A percentile compares a stretch with the other conserved stretches of the same genome.
These are phyloP conservation scores for Fennellomyces sp. DNA, from an alignment of 371 early-diverging fungal species.

Conservation along the genomic window DNA sequence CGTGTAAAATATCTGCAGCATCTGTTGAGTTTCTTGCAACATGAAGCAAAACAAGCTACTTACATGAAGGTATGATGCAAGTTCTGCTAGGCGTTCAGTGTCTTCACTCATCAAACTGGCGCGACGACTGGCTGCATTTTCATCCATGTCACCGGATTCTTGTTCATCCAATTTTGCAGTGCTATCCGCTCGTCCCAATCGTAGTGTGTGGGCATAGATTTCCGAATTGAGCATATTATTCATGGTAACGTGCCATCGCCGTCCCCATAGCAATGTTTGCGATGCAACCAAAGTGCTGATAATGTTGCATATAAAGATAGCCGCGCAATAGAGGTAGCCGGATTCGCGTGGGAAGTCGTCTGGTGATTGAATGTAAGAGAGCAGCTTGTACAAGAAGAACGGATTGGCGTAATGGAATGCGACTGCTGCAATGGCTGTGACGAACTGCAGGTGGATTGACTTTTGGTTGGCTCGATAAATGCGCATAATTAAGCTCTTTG, in stretches of 20 bases:
- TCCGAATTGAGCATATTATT: slow-evolving; percentile 60
- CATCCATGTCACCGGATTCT: slow-evolving; percentile 25
- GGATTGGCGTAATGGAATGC: slow-evolving; percentile 60
- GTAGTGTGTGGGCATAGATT: slow-evolving; percentile 57
- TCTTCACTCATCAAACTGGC: slow-evolving; percentile 84
- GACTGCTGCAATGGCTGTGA: slow-evolving; percentile 55
- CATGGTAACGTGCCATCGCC: slow-evolving; percentile 60
- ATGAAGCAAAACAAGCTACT: slow-evolving; percentile 35
- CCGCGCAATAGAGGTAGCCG: slow-evolving; percentile 53
- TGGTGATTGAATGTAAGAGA: slow-evolving; percentile 50
- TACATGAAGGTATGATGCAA: slow-evolving; percentile 58
- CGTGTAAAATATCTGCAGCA: slow-evolving; percentile 65
- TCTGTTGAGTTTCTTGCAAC: too few species aligned
- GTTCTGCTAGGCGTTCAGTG: slow-evolving; percentile 67
- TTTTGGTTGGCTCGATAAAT: slow-evolving; percentile 37
- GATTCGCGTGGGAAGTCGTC: slow-evolving; percentile 32
- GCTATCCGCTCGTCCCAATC: slow-evolving; percentile 19
- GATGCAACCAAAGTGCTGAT: slow-evolving; percentile 59
- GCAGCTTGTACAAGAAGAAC: slow-evolving; percentile 47
- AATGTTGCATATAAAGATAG: slow-evolving; percentile 58
- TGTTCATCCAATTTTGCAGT: slow-evolving; percentile 9
- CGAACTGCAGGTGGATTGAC: slow-evolving; percentile 43
- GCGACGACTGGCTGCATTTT: slow-evolving; percentile 54
- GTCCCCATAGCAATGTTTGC: slow-evolving; percentile 61
- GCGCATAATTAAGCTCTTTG: slow-evolving; percentile 14